Percentiles rank a stretch among this genome's conserved stretches.
These are phyloP conservation scores for Blastobotrys buckinghamii DNA, from an alignment of 1,139 yeast species.

Conservation along the genomic window DNA sequence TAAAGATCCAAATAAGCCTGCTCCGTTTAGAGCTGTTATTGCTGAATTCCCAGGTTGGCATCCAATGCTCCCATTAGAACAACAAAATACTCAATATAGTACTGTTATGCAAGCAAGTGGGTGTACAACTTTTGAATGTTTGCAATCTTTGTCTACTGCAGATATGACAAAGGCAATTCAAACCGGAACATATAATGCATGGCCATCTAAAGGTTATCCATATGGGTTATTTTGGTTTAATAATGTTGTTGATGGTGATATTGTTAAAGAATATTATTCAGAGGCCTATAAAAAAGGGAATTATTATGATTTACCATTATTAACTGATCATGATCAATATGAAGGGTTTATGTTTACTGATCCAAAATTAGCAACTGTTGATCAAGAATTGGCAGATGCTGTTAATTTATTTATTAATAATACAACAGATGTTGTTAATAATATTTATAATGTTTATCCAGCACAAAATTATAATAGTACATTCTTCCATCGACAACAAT, in stretches of 20 bases:
- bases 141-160: slow-evolving; percentile 8
- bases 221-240: slow-evolving; percentile 13
- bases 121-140: slow-evolving; percentile 11
- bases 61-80: not conserved
- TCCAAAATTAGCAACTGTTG: slow-evolving; percentile 2
- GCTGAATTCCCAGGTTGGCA: slow-evolving; percentile 12
- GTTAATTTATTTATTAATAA: slow-evolving; percentile 2
- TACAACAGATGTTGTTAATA: not conserved
- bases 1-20: slow-evolving; percentile 12
- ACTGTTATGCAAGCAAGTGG: slow-evolving; percentile 8
- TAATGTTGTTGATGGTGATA: slow-evolving; percentile 16
- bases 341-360: slow-evolving; percentile 11
- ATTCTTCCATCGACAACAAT: slow-evolving; percentile 10
- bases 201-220: slow-evolving; percentile 13
- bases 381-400: slow-evolving; percentile 7
- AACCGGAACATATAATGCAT: not conserved
- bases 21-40: slow-evolving; percentile 10
- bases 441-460: slow-evolving; percentile 6
- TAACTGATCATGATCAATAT: slow-evolving; percentile 9
- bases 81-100: slow-evolving; percentile 11
- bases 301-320: slow-evolving; percentile 11
- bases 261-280: slow-evolving; percentile 6
- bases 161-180: slow-evolving; percentile 4
- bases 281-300: slow-evolving; percentile 12
- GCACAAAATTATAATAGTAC: slow-evolving; percentile 8